phyloP scores from a whole-genome alignment of 2,329 filamentous ascomycete species.

The Pseudocercospora crystallina region DNA sequence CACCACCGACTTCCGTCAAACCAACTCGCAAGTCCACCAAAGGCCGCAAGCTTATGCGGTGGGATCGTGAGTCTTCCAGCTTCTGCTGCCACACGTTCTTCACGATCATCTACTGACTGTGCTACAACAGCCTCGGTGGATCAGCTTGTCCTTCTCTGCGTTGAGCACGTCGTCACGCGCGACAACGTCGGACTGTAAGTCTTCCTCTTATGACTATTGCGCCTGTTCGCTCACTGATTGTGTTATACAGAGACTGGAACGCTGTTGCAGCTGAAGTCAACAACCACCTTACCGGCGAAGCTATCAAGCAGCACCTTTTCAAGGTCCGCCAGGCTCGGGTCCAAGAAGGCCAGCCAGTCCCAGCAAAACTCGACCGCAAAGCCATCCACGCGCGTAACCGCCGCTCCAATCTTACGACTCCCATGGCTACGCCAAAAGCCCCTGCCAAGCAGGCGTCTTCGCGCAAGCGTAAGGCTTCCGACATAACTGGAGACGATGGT shows the following conservation, averaged over 20 bases:
- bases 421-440: neutral
- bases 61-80: slow-evolving; percentile 24
- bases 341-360: slow-evolving; percentile 13
- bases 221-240: too few species aligned
- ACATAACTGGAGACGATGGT: neutral
- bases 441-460: too few species aligned
- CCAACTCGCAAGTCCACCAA: slow-evolving; percentile 16
- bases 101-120: slow-evolving; percentile 11
- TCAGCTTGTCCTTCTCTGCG: slow-evolving; percentile 26
- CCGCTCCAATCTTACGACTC: neutral
- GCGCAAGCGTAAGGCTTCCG: neutral
- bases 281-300: slow-evolving; percentile 16
- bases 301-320: slow-evolving; percentile 28
- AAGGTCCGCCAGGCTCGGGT: slow-evolving; percentile 27
- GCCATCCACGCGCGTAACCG: neutral
- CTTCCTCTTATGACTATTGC: too few species aligned
- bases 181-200: slow-evolving; percentile 11
- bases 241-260: slow-evolving; percentile 17
- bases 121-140: slow-evolving; percentile 19
- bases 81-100: neutral
- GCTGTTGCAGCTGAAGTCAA: slow-evolving; percentile 18
- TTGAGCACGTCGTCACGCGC: slow-evolving; percentile 21
- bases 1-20: neutral
- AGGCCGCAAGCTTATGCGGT: slow-evolving; percentile 28
- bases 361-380: slow-evolving; percentile 18